These are phyloP conservation scores for Cystobasidiaceae sp. DNA, from an alignment of 1,284 basidiomycete species.

Conservation along the genomic window DNA sequence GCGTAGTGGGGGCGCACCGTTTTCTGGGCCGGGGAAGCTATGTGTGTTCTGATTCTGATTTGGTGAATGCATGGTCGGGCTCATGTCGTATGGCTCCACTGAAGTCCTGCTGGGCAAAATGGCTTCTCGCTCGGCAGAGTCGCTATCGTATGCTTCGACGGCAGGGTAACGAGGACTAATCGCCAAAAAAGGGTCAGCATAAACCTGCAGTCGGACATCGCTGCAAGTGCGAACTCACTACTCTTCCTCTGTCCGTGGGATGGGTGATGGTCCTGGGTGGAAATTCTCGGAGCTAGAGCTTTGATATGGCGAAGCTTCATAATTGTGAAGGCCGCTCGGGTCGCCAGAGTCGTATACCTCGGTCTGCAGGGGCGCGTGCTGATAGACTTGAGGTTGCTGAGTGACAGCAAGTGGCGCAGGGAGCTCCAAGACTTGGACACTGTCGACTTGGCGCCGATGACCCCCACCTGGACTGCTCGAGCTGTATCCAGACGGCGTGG, in stretches of 20 bases:
- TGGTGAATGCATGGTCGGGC: background rate
- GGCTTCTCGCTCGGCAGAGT: conserved; percentile 19
- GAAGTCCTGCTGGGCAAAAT: conserved; percentile 11
- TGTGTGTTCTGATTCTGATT: background rate
- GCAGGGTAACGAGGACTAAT: conserved; percentile 23
- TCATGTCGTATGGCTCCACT: background rate
- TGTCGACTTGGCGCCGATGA: conserved; percentile 12
- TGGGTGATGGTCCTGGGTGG: conserved; percentile 5
- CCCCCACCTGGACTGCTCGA: background rate
- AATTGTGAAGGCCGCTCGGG: conserved; percentile 18
- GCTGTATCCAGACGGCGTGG: conserved; percentile 9
- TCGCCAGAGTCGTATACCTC: conserved; percentile 26
- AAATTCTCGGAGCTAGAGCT: conserved; percentile 29
- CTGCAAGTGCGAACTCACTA: conserved; percentile 8
- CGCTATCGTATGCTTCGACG: conserved; percentile 20
- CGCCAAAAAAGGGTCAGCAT: background rate
- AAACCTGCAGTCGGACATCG: background rate
- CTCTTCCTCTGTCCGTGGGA: conserved; percentile 13
- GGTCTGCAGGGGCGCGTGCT: conserved; percentile 21
- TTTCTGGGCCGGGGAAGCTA: background rate
- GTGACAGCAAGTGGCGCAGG: conserved; percentile 26
- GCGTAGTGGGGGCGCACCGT: background rate
- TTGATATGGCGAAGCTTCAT: conserved; percentile 29
- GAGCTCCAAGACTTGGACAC: conserved; percentile 23
- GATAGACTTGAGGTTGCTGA: conserved; percentile 20